A percentile compares a stretch with the other conserved stretches of the same genome.
phyloP scores from a whole-genome alignment of 2,329 filamentous ascomycete genomes.

The Penicillium expansum region DNA sequence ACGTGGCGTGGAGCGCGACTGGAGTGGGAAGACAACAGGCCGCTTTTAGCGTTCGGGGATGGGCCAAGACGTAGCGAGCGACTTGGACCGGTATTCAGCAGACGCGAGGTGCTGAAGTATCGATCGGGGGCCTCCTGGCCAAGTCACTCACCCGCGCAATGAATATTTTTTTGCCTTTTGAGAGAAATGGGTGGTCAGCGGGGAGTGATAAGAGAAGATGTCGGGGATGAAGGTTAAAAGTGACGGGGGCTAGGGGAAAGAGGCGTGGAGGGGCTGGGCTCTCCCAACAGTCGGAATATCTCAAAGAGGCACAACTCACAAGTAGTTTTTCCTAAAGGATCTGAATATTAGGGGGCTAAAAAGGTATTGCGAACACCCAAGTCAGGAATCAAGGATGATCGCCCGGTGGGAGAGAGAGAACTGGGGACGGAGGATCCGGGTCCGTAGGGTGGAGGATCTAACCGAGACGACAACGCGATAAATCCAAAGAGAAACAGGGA shows the following conservation, averaged over 20 bases:
- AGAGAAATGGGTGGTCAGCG: constrained; percentile 11
- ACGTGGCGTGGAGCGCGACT: constrained; percentile 26
- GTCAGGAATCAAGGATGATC: constrained; percentile 23
- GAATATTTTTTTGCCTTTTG: constrained; percentile 16
- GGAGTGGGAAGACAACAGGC: constrained; percentile 18
- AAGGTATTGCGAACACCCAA: constrained; percentile 22
- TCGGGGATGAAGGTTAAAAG: constrained; percentile 11
- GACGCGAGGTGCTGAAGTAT: constrained; percentile 34
- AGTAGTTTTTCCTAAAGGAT: not conserved
- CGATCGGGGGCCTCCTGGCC: constrained; percentile 26
- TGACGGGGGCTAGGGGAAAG: constrained; percentile 22
- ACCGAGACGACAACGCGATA: constrained; percentile 18
- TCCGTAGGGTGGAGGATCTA: constrained; percentile 26
- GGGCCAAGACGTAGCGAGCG: constrained; percentile 38
- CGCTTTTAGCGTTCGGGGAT: constrained; percentile 35
- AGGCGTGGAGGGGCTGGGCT: constrained; percentile 34
- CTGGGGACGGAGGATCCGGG: constrained; percentile 28
- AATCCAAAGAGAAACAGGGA: not conserved
- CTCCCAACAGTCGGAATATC: not conserved
- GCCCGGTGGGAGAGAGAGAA: constrained; percentile 25
- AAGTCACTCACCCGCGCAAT: constrained; percentile 27
- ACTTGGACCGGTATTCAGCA: constrained; percentile 31
- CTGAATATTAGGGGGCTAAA: constrained; percentile 2
- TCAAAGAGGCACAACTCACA: not conserved
- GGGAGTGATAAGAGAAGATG: constrained; percentile 17